Evolutionary conservation across 208 protist species (phyloP).

Genomic region (Balamuthia mandrillaris): DNA sequence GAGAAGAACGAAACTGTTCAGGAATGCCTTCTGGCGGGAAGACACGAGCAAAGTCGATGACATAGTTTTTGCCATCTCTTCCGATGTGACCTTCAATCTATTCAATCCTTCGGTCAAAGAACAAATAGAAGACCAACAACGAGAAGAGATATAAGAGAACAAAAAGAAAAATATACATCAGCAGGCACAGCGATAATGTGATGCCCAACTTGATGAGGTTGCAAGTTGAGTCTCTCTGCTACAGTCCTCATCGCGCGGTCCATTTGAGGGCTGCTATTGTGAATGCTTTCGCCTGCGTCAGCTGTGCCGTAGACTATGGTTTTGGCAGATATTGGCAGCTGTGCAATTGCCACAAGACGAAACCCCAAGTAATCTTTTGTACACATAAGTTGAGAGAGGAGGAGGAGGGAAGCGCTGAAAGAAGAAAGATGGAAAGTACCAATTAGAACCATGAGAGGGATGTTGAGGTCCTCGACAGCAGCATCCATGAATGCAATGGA

Average conservation of each 20-base stretch:
- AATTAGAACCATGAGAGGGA: slow-evolving; percentile 7
- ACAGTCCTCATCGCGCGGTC: background rate
- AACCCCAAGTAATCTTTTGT: background rate
- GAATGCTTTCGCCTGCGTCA: background rate
- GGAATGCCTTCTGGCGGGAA: slow-evolving; percentile 26
- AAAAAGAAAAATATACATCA: background rate
- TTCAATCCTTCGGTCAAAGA: too few relatives aligned
- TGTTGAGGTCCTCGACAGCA: background rate
- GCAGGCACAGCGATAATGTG: background rate
- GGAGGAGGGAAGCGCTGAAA: background rate
- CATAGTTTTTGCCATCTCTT: background rate
- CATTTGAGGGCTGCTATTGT: background rate
- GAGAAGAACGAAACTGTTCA: too few relatives aligned
- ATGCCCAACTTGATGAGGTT: background rate
- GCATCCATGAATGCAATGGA: background rate
- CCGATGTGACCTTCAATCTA: slow-evolving; percentile 35
- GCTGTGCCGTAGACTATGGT: slow-evolving; percentile 22
- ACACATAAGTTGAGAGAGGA: background rate
- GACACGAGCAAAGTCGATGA: background rate
- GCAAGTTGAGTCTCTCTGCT: background rate
- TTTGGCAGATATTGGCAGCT: background rate
- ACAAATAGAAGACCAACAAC: background rate
- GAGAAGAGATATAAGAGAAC: background rate
- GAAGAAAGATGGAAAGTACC: background rate
- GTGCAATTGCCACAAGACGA: background rate